Evolutionary conservation across 345 rosid genomes (phyloP), one percentile per base, ranked within the genome.

Genomic region (Nasturtium officinale): DNA sequence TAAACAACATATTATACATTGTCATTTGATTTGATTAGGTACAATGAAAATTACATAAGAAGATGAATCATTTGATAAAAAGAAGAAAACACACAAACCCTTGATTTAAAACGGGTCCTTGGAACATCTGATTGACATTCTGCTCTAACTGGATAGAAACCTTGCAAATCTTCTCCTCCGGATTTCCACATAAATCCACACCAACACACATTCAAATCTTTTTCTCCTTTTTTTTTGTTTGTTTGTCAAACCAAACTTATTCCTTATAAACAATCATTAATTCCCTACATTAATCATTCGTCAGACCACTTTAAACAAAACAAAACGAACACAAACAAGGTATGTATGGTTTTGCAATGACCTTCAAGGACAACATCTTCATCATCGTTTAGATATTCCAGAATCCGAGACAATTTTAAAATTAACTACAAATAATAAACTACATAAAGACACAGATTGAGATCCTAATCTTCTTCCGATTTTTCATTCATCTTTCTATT

Each of bases 91-190:
- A 64, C 6, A 82, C 69, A 29, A 38, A 92, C 98, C 89, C 89
- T 73, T 43, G 87, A 80, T 83, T 74, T 90, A 68, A 90, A 94
- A 50, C 91, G 95, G 72, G 86, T 72, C 84, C 82, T 87, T 38
- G 95, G 96, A 61, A 83, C 83, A 11, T 86, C 89, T 6, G 87
- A 75, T 75, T 65, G 59, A 76, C 89, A 89, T 77, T 87, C 98
- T 11, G 89, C 83, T 78, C 90, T 77, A 55, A 88, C 76, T 26
- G 93, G 98, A 81, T 81, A 91, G 84, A 84, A 89, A 71, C 83
- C 84, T 40, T 85, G 87, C 82, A 86, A 80, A 63, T 90, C 96
- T 17, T 82, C 87, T 35, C 72, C 85, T 62, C 84, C 91, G 42
- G 85, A 65, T 75, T 76, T 88, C 79, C 69, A 75, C 77, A 79